A percentile compares a stretch with the other conserved stretches of the same genome.
These are phyloP conservation scores for Bacterosira constricta DNA, from an alignment of 108 stramenopile species.

Conservation along the genomic window DNA sequence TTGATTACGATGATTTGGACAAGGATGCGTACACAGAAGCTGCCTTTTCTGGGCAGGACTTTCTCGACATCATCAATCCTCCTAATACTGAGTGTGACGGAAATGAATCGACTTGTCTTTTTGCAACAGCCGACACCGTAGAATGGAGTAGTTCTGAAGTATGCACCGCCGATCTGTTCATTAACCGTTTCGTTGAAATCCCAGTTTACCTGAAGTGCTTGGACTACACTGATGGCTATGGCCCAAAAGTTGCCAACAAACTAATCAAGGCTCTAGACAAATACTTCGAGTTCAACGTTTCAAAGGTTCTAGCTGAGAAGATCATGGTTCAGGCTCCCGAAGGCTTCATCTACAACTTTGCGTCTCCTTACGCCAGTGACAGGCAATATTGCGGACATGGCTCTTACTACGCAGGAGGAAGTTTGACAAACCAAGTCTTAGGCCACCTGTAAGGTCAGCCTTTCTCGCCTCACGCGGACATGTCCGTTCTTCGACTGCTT, in stretches of 20 bases:
- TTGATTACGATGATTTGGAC: conserved; percentile 26
- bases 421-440: conserved; percentile 20
- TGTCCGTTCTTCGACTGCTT: too few relatives aligned
- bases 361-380: conserved; percentile 28
- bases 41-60: conserved; percentile 10
- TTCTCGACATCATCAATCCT: conserved; percentile 13
- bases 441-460: too few relatives aligned
- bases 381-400: conserved; percentile 25
- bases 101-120: conserved; percentile 4
- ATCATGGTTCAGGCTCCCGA: conserved; percentile 9
- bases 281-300: conserved; percentile 26
- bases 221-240: conserved; percentile 6
- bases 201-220: conserved; percentile 34
- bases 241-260: conserved; percentile 23
- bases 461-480: too few relatives aligned
- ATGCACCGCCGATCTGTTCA: conserved; percentile 26
- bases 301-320: not conserved
- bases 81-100: not conserved
- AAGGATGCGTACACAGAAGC: conserved; percentile 14
- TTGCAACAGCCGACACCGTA: conserved; percentile 9
- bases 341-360: conserved; percentile 18
- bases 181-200: conserved; percentile 24
- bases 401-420: conserved; percentile 31
- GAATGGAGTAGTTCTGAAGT: not conserved
- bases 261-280: conserved; percentile 37